These are phyloP conservation scores for Lizanozyma gosingica DNA, from an alignment of 1,139 yeast genomes.

Conservation along the genomic window DNA sequence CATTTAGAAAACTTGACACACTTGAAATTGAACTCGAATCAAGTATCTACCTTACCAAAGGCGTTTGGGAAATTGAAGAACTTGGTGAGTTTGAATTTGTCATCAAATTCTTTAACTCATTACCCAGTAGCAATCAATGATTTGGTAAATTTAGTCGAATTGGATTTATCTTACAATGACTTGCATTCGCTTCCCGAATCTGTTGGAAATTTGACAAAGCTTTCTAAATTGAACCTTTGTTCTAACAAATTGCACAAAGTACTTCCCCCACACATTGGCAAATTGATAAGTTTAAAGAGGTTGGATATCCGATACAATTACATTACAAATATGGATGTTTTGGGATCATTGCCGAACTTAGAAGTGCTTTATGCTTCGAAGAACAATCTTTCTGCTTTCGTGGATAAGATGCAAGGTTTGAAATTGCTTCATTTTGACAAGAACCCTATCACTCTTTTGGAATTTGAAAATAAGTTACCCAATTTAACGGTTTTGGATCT, in stretches of 20 bases:
- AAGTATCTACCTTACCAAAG: slow-evolving; percentile 56
- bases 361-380: slow-evolving; percentile 72
- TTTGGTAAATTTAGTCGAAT: slow-evolving; percentile 49
- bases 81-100: slow-evolving; percentile 57
- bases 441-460: slow-evolving; percentile 71
- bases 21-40: slow-evolving; percentile 64
- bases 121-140: slow-evolving; percentile 68
- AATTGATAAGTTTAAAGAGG: slow-evolving; percentile 52
- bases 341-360: slow-evolving; percentile 55
- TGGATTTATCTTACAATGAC: slow-evolving; percentile 80
- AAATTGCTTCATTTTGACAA: slow-evolving; percentile 47
- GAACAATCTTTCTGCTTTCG: slow-evolving; percentile 66
- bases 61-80: slow-evolving; percentile 47
- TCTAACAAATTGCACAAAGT: slow-evolving; percentile 59
- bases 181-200: slow-evolving; percentile 53
- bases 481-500: slow-evolving; percentile 67
- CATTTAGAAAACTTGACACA: slow-evolving; percentile 45
- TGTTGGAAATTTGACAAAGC: slow-evolving; percentile 46
- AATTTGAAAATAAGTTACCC: slow-evolving; percentile 46
- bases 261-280: slow-evolving; percentile 46
- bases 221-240: slow-evolving; percentile 65
- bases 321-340: slow-evolving; percentile 53
- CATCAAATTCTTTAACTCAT: slow-evolving; percentile 66
- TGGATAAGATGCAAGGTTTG: slow-evolving; percentile 50
- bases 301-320: slow-evolving; percentile 74